Evolutionary conservation across 768 basidiomycete genomes (phyloP).

Genomic region (Rhodotorula taiwanensis): DNA sequence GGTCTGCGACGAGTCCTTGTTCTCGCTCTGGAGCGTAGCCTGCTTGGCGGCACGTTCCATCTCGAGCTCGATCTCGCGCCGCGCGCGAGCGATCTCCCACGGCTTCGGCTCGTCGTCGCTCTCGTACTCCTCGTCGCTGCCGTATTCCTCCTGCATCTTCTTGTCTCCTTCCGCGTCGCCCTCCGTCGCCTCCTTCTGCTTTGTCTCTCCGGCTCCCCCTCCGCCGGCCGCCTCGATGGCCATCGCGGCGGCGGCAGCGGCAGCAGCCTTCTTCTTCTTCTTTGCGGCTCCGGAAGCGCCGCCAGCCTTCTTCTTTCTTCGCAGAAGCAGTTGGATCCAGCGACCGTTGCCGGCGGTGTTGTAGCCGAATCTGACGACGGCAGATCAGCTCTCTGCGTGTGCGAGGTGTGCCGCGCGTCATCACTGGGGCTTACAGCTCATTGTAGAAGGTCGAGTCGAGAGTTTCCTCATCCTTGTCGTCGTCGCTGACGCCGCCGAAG

Average conservation of each 20-base stretch:
- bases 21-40: constrained; percentile 13
- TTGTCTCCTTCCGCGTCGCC: constrained; percentile 12
- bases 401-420: not conserved
- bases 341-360: constrained; percentile 64
- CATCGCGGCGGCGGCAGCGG: constrained; percentile 2
- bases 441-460: constrained; percentile 81
- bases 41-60: constrained; percentile 34
- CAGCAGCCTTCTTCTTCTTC: constrained; percentile 27
- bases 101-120: constrained; percentile 35
- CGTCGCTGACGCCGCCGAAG: constrained; percentile 84
- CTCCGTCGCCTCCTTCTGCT: not conserved
- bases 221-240: constrained; percentile 7
- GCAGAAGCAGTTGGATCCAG: constrained; percentile 71
- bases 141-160: constrained; percentile 8
- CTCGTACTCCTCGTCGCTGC: constrained; percentile 25
- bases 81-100: constrained; percentile 25
- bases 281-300: constrained; percentile 52
- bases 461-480: constrained; percentile 74
- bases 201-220: not conserved
- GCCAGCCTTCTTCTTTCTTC: constrained; percentile 54
- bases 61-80: constrained; percentile 38
- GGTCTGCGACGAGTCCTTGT: constrained; percentile 4
- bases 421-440: constrained; percentile 58
- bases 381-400: not conserved
- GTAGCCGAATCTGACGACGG: constrained; percentile 61